Percentiles rank a stretch among this genome's conserved stretches.
These are phyloP conservation scores for Trypanosoma cruzi DNA, from an alignment of 208 protist species.

Conservation along the genomic window DNA sequence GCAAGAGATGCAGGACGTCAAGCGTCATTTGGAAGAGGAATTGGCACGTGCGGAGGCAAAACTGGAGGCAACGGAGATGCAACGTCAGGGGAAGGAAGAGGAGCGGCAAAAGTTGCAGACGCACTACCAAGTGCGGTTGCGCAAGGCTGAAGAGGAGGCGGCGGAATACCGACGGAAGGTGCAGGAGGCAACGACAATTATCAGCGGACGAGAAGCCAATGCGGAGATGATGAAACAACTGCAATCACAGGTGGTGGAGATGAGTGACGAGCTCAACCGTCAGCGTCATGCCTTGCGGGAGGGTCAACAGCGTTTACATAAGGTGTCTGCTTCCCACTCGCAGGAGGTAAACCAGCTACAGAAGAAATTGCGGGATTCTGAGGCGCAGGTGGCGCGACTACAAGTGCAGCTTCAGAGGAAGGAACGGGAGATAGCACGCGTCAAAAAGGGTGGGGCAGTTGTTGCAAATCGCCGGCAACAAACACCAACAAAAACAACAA, in stretches of 20 bases:
- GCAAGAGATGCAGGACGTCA: slow-evolving; percentile 27
- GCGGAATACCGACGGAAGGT: slow-evolving; percentile 44
- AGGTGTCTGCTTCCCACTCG: slow-evolving; percentile 39
- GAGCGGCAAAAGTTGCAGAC: slow-evolving; percentile 36
- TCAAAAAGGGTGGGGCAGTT: slow-evolving; percentile 8
- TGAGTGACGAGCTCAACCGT: slow-evolving; percentile 51
- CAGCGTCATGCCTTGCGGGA: slow-evolving; percentile 39
- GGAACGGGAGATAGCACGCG: slow-evolving; percentile 41
- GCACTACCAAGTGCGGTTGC: slow-evolving; percentile 45
- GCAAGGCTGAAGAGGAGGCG: slow-evolving; percentile 39
- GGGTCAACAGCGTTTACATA: slow-evolving; percentile 36
- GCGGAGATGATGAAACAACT: slow-evolving; percentile 42
- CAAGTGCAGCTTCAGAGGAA: slow-evolving; percentile 37
- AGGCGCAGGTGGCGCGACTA: slow-evolving; percentile 36
- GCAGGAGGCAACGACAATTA: slow-evolving; percentile 37
- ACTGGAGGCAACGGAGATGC: slow-evolving; percentile 55
- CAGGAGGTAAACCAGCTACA: slow-evolving; percentile 55
- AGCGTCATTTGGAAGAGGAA: slow-evolving; percentile 43
- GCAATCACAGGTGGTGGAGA: slow-evolving; percentile 36
- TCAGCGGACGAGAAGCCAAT: slow-evolving; percentile 27
- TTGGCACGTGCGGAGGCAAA: slow-evolving; percentile 37
- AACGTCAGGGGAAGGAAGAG: slow-evolving; percentile 28
- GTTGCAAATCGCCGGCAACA: neutral
- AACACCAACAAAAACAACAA: neutral
- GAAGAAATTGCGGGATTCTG: slow-evolving; percentile 40